Evolutionary conservation across 1,284 basidiomycete species (phyloP).

Genomic region (Sporisorium exsertum): DNA sequence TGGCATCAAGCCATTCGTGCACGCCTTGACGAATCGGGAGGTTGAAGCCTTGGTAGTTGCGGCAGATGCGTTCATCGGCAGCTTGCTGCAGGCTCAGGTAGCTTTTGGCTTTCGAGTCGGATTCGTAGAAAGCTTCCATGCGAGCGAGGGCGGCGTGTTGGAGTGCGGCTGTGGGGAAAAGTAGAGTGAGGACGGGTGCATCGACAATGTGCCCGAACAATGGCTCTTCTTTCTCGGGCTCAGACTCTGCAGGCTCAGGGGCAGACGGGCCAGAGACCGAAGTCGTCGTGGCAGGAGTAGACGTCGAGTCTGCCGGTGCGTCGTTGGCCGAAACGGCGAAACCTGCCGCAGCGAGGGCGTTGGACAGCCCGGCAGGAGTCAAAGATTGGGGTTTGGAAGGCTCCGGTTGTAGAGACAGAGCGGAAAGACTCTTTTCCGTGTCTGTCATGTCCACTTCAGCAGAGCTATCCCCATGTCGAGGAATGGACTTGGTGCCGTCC

Average conservation of each 20-base stretch:
- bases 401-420: constrained; percentile 13
- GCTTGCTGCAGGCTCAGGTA: constrained; percentile 56
- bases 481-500: not conserved
- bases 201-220: constrained; percentile 44
- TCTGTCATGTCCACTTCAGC: not conserved
- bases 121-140: constrained; percentile 66
- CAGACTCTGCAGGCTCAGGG: not conserved
- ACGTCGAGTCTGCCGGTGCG: constrained; percentile 8
- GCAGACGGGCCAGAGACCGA: not conserved
- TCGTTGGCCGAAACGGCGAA: constrained; percentile 14
- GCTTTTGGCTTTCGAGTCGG: constrained; percentile 25
- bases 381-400: not conserved
- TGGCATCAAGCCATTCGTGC: constrained; percentile 56
- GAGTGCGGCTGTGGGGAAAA: constrained; percentile 50
- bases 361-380: constrained; percentile 16
- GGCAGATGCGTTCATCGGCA: constrained; percentile 48
- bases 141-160: constrained; percentile 63
- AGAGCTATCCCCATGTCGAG: not conserved
- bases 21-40: constrained; percentile 52
- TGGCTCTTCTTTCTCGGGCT: constrained; percentile 21
- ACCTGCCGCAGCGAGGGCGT: constrained; percentile 24
- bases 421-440: constrained; percentile 9
- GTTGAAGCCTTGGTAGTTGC: constrained; percentile 66
- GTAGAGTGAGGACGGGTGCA: constrained; percentile 57
- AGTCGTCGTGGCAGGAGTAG: constrained; percentile 13